Percentiles rank a stretch among this genome's conserved stretches.
These are phyloP conservation scores for Xylariaceae sp. DNA, from an alignment of 2,329 filamentous ascomycete species.

Conservation along the genomic window DNA sequence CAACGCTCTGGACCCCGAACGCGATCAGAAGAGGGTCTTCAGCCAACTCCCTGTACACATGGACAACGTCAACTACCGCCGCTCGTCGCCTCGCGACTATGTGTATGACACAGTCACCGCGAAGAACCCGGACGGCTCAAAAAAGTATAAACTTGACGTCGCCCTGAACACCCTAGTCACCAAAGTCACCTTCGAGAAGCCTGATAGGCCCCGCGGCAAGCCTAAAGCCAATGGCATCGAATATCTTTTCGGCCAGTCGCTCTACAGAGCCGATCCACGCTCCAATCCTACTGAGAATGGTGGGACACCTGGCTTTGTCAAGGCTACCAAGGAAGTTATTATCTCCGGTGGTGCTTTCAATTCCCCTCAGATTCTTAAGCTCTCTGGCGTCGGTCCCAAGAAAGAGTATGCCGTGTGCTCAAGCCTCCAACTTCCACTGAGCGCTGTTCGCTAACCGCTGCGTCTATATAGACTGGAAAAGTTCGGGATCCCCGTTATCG, in stretches of 20 bases:
- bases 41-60: constrained; percentile 55
- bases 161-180: constrained; percentile 44
- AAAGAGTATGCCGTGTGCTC: constrained; percentile 26
- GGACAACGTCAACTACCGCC: constrained; percentile 46
- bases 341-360: constrained; percentile 51
- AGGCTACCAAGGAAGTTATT: constrained; percentile 45
- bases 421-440: not conserved
- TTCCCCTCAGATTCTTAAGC: constrained; percentile 49
- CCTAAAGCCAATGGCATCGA: constrained; percentile 47
- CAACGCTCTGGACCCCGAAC: constrained; percentile 40
- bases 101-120: constrained; percentile 34
- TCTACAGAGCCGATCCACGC: constrained; percentile 45
- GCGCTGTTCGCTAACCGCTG: not conserved
- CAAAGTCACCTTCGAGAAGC: constrained; percentile 41
- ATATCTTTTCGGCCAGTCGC: constrained; percentile 43
- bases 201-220: constrained; percentile 26
- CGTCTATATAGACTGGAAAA: constrained; percentile 29
- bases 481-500: constrained; percentile 39
- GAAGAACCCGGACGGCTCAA: constrained; percentile 41
- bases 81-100: constrained; percentile 48
- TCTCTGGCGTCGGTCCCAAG: constrained; percentile 45
- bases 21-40: constrained; percentile 39
- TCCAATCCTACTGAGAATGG: constrained; percentile 14
- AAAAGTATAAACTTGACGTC: constrained; percentile 54
- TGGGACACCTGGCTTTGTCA: constrained; percentile 33